Conservation (phyloP, 768 basidiomycete genomes). For the Fistulinella prunicolor region DNA sequence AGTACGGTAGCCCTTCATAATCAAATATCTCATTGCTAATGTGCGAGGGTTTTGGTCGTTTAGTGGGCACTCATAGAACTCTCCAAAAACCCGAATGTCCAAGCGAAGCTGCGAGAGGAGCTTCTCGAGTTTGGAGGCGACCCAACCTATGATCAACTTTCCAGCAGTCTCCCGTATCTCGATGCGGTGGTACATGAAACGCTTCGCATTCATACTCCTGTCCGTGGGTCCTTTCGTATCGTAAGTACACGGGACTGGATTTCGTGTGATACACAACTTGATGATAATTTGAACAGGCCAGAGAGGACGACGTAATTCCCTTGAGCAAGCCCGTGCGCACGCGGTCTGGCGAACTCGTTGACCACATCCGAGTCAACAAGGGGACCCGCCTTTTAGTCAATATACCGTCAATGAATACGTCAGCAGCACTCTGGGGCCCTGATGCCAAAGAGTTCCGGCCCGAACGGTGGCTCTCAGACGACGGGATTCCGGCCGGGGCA, state of each 20-base stretch:
- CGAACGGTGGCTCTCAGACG: slow-evolving; percentile 54
- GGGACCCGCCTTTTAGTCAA: slow-evolving; percentile 44
- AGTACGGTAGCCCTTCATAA: background rate
- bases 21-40: background rate
- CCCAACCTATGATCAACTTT: no score
- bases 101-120: no score
- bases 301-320: slow-evolving; percentile 56
- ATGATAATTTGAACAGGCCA: slow-evolving; percentile 30
- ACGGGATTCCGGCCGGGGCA: slow-evolving; percentile 24
- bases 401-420: slow-evolving; percentile 46
- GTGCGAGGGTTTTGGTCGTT: background rate
- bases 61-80: background rate
- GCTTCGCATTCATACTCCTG: no score
- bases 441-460: slow-evolving; percentile 57
- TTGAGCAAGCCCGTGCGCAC: slow-evolving; percentile 46
- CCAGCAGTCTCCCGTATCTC: no score
- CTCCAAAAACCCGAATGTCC: background rate
- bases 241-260: no score
- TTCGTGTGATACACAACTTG: no score
- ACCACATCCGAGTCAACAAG: slow-evolving; percentile 42
- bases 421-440: slow-evolving; percentile 57
- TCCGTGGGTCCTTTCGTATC: no score
- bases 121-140: no score
- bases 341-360: slow-evolving; percentile 35
- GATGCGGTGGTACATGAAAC: no score